Percentiles rank a stretch among this genome's conserved stretches.
Conservation (phyloP, 768 basidiomycete genomes). For the Termitomyces sp. region DNA sequence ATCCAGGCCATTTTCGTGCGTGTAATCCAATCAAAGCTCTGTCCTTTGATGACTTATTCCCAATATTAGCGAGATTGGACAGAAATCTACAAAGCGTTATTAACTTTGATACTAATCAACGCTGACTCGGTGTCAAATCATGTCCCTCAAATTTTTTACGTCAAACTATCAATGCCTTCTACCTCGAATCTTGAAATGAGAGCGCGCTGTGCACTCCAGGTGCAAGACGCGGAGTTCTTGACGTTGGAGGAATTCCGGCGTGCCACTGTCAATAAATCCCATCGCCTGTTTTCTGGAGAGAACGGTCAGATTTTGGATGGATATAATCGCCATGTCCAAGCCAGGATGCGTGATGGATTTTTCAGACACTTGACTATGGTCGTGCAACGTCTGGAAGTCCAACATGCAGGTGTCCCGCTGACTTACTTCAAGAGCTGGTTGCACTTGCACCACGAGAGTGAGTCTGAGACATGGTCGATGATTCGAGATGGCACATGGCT, state of each 20-base stretch:
- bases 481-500: slow-evolving; percentile 1
- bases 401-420: slow-evolving; percentile 1
- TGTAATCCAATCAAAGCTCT: background rate
- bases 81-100: background rate
- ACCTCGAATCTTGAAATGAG: background rate
- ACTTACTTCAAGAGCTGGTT: slow-evolving; percentile 8
- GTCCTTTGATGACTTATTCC: background rate
- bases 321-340: slow-evolving; percentile 1
- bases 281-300: slow-evolving; percentile 1
- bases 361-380: background rate
- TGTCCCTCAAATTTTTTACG: background rate
- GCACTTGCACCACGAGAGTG: background rate
- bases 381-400: slow-evolving; percentile 6
- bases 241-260: slow-evolving; percentile 7
- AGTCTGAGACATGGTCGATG: background rate
- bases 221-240: slow-evolving; percentile 4
- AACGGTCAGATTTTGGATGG: slow-evolving; percentile 6
- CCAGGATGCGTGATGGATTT: background rate
- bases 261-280: slow-evolving; percentile 8
- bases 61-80: slow-evolving; percentile 4
- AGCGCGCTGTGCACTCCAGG: background rate
- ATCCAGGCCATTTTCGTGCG: slow-evolving; percentile 5
- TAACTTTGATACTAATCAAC: background rate
- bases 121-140: background rate
- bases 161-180: slow-evolving; percentile 5